Conservation (phyloP, 2,329 filamentous ascomycete genomes). For the Trichoderma guizhouense region DNA sequence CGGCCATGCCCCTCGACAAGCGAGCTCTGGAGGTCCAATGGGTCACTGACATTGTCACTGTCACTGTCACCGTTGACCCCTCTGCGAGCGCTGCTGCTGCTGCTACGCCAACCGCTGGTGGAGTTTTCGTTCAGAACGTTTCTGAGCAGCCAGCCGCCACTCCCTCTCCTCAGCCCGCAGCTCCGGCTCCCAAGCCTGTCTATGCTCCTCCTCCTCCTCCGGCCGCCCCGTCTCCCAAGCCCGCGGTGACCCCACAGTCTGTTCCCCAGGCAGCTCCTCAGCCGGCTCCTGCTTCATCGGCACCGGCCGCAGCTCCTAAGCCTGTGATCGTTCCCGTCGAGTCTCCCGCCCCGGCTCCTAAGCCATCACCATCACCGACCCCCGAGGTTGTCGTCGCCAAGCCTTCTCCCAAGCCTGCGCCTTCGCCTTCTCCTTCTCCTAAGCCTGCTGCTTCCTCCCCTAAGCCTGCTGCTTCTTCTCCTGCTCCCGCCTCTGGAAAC, state of each 20-base stretch:
- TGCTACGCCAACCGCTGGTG: constrained; percentile 21
- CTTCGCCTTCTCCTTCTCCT: not conserved
- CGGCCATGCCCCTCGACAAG: constrained; percentile 43
- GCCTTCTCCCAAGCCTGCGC: not conserved
- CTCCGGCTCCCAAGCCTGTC: constrained; percentile 7
- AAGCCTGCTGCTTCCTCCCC: constrained; percentile 12
- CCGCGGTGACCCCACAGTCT: not conserved
- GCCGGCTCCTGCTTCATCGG: not conserved
- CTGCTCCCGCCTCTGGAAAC: constrained; percentile 18
- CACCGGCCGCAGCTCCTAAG: not conserved
- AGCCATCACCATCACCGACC: not conserved
- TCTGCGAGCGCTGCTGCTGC: constrained; percentile 18
- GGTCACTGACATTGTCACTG: constrained; percentile 42
- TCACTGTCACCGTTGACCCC: constrained; percentile 42
- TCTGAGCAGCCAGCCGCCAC: constrained; percentile 14
- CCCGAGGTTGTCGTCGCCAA: not conserved
- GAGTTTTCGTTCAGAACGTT: constrained; percentile 26
- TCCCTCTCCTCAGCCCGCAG: constrained; percentile 1
- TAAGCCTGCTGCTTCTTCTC: not conserved
- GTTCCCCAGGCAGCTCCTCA: not conserved
- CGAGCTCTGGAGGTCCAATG: constrained; percentile 40
- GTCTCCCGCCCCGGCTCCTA: not conserved
- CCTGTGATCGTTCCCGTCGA: not conserved
- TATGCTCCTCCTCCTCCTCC: not conserved
- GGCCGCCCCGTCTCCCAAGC: not conserved